Base-by-base conservation (phyloP, 2,329 filamentous ascomycete genomes). In the Colletotrichum chlorophyti region DNA sequence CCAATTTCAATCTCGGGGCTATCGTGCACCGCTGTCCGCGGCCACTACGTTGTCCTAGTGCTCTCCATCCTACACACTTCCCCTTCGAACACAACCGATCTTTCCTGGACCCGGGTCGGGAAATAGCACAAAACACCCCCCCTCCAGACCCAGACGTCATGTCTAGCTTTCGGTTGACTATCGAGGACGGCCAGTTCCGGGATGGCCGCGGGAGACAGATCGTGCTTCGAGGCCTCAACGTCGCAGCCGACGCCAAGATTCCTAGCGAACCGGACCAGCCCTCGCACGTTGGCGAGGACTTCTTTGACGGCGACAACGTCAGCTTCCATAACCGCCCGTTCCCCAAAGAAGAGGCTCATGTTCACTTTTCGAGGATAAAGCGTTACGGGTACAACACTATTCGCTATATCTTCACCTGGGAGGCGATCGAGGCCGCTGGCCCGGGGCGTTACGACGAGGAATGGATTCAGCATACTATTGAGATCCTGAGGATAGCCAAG, bases 361-460 rank as follows among this genome's bases (percentile, higher is more conserved):
- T 84, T 14, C 95, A 99, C 72, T 97, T 99, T 73, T 84, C 91
- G 11, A 85, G 93, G 38, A 76, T 99, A 64, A 91, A 89, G 67
- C 88, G 90, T 68, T 97, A 89, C 80, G 95, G 95, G 12, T 99
- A 96, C 81, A 99, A 98, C 74, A 93, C 91, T 1, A 93, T 99
- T 65, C 86, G 95, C 70, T 99, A 99, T 74, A 81, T 99, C 65
- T 99, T 98, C 71, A 98, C 95, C 0, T 99, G 95, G 95, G 95
- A 99, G 75, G 94, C 95, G n/a, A 90, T 99, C 71, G 95, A 99
- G 75, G 90, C 95, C 58, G 88, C 87, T 1, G 94, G 94, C 0
- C 95, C 96, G 0, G 92, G 93, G 1, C 88, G 85, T 68, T 99
- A 98, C 72, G 96, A 99, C 68, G 92, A 99, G 70, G 88, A 91